Base-by-base conservation (phyloP, 192 early-diverging fungal genomes). In the Kappamyces sp. region DNA sequence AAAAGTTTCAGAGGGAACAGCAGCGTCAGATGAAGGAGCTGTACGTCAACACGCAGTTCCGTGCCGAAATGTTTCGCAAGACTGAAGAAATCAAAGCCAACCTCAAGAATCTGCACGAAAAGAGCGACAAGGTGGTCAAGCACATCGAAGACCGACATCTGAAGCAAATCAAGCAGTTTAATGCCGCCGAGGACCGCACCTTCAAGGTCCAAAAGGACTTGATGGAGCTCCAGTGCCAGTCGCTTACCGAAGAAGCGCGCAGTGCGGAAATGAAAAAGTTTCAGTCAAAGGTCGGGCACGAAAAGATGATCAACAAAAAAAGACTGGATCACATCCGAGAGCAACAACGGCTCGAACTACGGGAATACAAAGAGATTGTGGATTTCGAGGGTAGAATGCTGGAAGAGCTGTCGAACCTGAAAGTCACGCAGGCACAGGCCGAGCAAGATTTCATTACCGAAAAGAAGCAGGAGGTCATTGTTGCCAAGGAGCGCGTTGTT, bases 11-110 rank as follows among this genome's bases (percentile, higher is more conserved):
- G 5, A 15, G 22, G 7, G 31, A 34, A 32, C 53, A 54, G n/a
- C 34, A 34, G n/a, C 31, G 53, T 0, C 40, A 54, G 30, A 30
- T 54, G 14, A 54, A 54, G 31, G 34, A 32, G 31, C 36, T 54
- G 3, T 54, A 54, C 53, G 4, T 37, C 4, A 32, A 54, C 41
- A 54, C 53, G 5, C 53, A 54, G 15, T 54, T 37, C 5, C 41
- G 53, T 30, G 53, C 31, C 4, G 53, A 54, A 34, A 39, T 54
- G 8, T 3, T 32, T 6, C 31, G 45, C 41, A 54, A 39, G 5
- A 54, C 53, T 9, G 53, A 54, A 54, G 31, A 34, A 32, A 38
- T 54, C 32, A 54, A 54, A 15, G 7, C 22, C 41, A 38, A 34
- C 5, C n/a, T 54, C 5, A 4, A 8, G 8, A 5, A 22, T 4